Base-by-base conservation (phyloP, 106 monocot species). In the Acanthochlamys bracteata region DNA sequence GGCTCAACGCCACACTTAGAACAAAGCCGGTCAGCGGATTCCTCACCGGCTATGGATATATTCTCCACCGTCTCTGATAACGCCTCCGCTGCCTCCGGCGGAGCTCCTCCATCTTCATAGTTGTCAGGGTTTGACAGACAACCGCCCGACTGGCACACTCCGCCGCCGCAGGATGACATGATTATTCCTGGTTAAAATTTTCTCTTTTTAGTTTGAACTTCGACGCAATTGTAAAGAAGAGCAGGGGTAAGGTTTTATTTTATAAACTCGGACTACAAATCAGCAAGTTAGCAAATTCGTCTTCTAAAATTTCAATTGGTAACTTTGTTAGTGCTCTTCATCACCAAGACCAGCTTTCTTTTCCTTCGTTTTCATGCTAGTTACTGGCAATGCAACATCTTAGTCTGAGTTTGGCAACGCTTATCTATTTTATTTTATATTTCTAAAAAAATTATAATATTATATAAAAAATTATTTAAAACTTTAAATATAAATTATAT, bases 1-100 rank as follows among this genome's bases (percentile, higher is more conserved):
- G 27, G 60, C 25, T 66, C 66, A 42, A 39, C 81, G 15, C 75
- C 73, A 70, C 98, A 98, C 83, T 98, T 98, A 53, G 65, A 66
- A 67, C 98, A 98, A 49, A 62, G 67, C 20, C 8, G 21, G 13
- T 10, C 54, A 9, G 16, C 69, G 23, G 45, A 17, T 7, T 25
- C 73, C 19, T 33, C 66, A 43, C 20, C 55, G 55, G 55, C n/a
- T 25, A 21, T 13, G 15, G 68, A 63, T 53, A 57, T 11, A 21
- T 42, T 4, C 16, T 4, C 25, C 41, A 66, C 22, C 41, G 8
- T 26, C 14, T 66, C 25, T 20, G 26, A 57, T 49, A 61, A 41
- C 16, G 9, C 4, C 25, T 73, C 20, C 20, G 63, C 55, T 0
- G 25, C 73, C 6, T 63, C n/a, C n/a, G n/a, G n/a, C n/a, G n/a